These are phyloP conservation scores for Moricandia moricandioides DNA, from an alignment of 345 rosid species.

Conservation along the genomic window DNA sequence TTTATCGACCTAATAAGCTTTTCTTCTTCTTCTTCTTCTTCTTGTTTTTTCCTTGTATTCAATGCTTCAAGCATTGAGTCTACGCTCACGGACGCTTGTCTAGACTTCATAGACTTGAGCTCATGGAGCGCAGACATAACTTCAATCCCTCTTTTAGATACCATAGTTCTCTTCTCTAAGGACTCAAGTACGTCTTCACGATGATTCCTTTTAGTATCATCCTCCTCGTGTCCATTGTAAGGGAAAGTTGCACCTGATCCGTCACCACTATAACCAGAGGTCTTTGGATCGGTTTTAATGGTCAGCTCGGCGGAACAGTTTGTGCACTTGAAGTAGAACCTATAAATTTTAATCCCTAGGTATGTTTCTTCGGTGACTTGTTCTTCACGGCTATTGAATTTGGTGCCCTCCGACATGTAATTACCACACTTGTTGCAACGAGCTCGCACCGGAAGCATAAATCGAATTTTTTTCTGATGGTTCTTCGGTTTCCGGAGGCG, in stretches of 20 bases:
- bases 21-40: slow-evolving; percentile 38
- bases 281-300: slow-evolving; percentile 71
- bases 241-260: slow-evolving; percentile 62
- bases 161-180: slow-evolving; percentile 62
- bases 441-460: slow-evolving; percentile 81
- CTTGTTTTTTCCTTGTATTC: slow-evolving; percentile 49
- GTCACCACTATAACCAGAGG: slow-evolving; percentile 52
- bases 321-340: slow-evolving; percentile 83
- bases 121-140: slow-evolving; percentile 74
- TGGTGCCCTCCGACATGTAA: slow-evolving; percentile 78
- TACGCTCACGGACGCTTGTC: slow-evolving; percentile 67
- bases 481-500: slow-evolving; percentile 21
- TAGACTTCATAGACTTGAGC: slow-evolving; percentile 49
- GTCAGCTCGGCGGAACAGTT: slow-evolving; percentile 63
- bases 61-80: slow-evolving; percentile 79
- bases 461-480: slow-evolving; percentile 65
- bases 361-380: slow-evolving; percentile 53
- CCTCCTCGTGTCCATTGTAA: slow-evolving; percentile 42
- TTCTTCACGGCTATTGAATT: slow-evolving; percentile 75
- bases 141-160: slow-evolving; percentile 77
- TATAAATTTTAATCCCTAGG: slow-evolving; percentile 41
- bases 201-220: slow-evolving; percentile 27
- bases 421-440: slow-evolving; percentile 72
- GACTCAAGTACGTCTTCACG: slow-evolving; percentile 65
- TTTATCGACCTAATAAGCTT: slow-evolving; percentile 42